Evolutionary conservation across 2,329 filamentous ascomycete species (phyloP).

Genomic region (Neofusicoccum cordaticola): DNA sequence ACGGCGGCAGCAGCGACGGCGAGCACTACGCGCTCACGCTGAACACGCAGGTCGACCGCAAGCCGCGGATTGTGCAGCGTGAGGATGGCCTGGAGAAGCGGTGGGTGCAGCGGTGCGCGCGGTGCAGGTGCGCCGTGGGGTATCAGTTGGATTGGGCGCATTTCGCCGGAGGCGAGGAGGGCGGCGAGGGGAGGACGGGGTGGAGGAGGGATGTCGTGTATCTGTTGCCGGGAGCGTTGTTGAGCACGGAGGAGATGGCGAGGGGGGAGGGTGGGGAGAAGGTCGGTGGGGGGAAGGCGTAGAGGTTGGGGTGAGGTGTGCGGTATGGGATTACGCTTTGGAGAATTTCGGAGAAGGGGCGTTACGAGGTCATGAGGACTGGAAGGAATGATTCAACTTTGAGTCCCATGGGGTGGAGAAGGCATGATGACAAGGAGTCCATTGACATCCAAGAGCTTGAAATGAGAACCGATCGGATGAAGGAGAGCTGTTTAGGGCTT

Average conservation of each 20-base stretch:
- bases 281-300: neutral
- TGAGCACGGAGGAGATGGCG: conserved; percentile 57
- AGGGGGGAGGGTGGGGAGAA: conserved; percentile 32
- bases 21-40: conserved; percentile 52
- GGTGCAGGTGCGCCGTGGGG: conserved; percentile 60
- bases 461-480: too few species aligned
- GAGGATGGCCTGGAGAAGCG: conserved; percentile 68
- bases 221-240: conserved; percentile 58
- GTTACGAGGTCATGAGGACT: too few species aligned
- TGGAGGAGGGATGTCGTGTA: conserved; percentile 53
- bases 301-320: neutral
- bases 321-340: neutral
- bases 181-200: conserved; percentile 29
- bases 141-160: conserved; percentile 60
- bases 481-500: too few species aligned
- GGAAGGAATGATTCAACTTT: too few species aligned
- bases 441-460: too few species aligned
- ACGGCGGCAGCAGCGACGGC: neutral
- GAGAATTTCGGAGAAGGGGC: neutral
- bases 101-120: conserved; percentile 55
- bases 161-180: conserved; percentile 33
- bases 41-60: conserved; percentile 47
- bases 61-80: conserved; percentile 52
- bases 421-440: too few species aligned
- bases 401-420: too few species aligned